Base-by-base conservation (phyloP, 2,329 filamentous ascomycete genomes). In the Sarocladium brachiariae region DNA sequence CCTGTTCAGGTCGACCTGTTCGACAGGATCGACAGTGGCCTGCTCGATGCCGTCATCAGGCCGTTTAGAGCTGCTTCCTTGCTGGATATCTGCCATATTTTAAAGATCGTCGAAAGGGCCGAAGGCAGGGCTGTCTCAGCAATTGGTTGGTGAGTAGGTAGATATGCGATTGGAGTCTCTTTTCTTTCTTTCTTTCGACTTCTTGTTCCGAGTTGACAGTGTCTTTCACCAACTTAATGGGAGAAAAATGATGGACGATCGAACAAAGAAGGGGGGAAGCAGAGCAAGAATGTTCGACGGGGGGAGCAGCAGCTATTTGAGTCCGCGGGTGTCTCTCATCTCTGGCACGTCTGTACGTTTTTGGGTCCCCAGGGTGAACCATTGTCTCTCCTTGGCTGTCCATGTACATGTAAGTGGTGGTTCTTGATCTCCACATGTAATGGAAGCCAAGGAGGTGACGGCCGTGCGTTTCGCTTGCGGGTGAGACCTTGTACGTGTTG, bases 1-100 rank as follows among this genome's bases (percentile, higher is more conserved):
- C 14, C 54, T 55, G 51, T 63, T 64, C 16, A 72, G 52, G 30
- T 71, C 65, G 37, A 63, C 61, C 54, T 70, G 58, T 46, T 70
- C 64, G 14, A 55, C 43, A 31, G 58, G 51, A 13, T 57, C 49
- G n/a, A 54, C 49, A 24, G 56, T 58, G 45, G 63, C 62, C 45
- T 66, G 63, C 50, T 63, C 63, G 47, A 59, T 51, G 38, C 53
- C 47, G 39, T 57, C 55, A 25, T 54, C 51, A 24, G 45, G 51
- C 33, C 7, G 48, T 37, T 50, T 50, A 10, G 35, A 30, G 35
- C 39, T 25, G 23, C 34, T 37, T 24, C 19, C 49, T 30, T 24
- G 43, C 25, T 47, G 43, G 33, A 47, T n/a, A n/a, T 47, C 43
- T 14, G 43, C 43, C 43, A 47, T 47, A n/a, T n/a, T n/a, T n/a